A percentile compares a stretch with the other conserved stretches of the same genome.
phyloP scores from a whole-genome alignment of 768 basidiomycete species.

The Sistotremastrum niveocremeum region DNA sequence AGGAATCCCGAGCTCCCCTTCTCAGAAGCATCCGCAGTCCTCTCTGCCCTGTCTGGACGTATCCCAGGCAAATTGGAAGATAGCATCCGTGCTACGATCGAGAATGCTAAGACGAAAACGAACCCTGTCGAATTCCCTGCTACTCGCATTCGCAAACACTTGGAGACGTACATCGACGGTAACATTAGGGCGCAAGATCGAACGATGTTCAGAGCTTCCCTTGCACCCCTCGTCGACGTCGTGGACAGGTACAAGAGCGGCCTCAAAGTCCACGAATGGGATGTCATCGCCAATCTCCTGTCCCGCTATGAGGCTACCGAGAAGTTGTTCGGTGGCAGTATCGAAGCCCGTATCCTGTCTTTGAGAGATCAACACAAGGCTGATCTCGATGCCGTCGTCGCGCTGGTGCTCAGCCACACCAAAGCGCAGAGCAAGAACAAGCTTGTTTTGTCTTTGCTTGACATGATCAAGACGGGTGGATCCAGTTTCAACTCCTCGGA shows the following conservation, averaged over 20 bases:
- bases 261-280: constrained; percentile 75
- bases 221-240: constrained; percentile 56
- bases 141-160: constrained; percentile 66
- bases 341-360: constrained; percentile 81
- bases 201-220: constrained; percentile 60
- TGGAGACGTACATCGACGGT: constrained; percentile 77
- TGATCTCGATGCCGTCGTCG: constrained; percentile 76
- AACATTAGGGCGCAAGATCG: constrained; percentile 70
- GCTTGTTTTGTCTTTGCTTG: constrained; percentile 72
- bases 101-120: constrained; percentile 58
- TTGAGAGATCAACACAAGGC: constrained; percentile 90
- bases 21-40: constrained; percentile 67
- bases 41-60: constrained; percentile 83
- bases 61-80: constrained; percentile 90
- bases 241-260: constrained; percentile 73
- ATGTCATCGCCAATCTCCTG: constrained; percentile 63
- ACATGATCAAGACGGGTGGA: constrained; percentile 75
- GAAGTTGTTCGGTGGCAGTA: constrained; percentile 85
- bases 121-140: constrained; percentile 82
- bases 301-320: constrained; percentile 76
- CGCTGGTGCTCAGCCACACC: constrained; percentile 86
- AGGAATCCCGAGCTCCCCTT: constrained; percentile 81
- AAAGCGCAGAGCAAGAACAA: constrained; percentile 89
- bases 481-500: constrained; percentile 67
- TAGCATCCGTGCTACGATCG: constrained; percentile 63